A percentile compares a stretch with the other conserved stretches of the same genome.
Conservation (phyloP, 2,329 filamentous ascomycete species). For the Pezicula carpinea region DNA sequence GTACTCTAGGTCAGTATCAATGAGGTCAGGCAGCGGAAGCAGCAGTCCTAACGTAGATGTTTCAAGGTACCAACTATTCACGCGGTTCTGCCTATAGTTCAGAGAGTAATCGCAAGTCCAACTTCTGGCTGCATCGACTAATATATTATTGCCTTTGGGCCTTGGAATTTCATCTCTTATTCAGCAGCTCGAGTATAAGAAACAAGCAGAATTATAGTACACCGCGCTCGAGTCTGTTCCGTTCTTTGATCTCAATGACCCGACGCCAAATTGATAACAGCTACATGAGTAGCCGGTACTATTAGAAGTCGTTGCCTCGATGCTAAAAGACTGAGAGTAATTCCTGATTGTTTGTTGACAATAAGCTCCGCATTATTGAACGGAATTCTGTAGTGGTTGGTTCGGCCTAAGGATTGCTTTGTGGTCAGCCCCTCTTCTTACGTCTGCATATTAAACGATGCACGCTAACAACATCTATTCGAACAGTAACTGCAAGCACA, state of each 20-base stretch:
- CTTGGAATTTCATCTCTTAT: too few species aligned
- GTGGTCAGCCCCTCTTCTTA: background rate
- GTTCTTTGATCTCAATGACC: background rate
- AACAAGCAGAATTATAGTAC: background rate
- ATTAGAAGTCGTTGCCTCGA: background rate
- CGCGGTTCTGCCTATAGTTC: too few species aligned
- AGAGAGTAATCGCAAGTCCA: too few species aligned
- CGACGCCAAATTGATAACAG: background rate
- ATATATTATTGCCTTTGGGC: too few species aligned
- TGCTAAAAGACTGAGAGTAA: background rate
- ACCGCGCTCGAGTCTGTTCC: background rate
- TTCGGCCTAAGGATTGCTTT: background rate
- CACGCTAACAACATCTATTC: too few species aligned
- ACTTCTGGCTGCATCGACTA: too few species aligned
- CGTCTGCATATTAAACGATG: too few species aligned
- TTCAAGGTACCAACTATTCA: too few species aligned
- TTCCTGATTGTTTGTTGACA: background rate
- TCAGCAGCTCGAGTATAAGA: constrained; percentile 7
- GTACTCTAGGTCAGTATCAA: too few species aligned
- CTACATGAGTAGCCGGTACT: background rate
- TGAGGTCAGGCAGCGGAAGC: too few species aligned
- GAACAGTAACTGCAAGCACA: too few species aligned
- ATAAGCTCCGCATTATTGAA: background rate
- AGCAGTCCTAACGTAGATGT: too few species aligned
- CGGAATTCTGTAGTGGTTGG: background rate